Evolutionary conservation across 495 filamentous ascomycete species (phyloP), one percentile per base, ranked within the genome.

Genomic region (Aspergillus sclerotioniger): DNA sequence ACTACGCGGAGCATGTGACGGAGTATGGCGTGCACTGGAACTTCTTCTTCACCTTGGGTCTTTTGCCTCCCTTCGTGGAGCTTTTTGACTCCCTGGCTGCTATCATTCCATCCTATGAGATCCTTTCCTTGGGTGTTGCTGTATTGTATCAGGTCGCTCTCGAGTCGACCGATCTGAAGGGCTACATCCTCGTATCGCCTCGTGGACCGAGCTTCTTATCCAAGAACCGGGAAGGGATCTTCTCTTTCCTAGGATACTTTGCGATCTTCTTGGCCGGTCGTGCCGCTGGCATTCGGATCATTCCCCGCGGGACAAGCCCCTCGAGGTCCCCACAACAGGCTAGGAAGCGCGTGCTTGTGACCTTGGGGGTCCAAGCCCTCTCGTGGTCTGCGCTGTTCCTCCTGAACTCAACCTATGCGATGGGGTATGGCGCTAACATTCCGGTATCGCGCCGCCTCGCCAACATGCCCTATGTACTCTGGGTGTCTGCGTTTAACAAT

Each of bases 21-120:
- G 94, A 99, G 63, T 99, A 99, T 64, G 94, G 94, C 31, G 90
- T 98, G 10, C 94, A 99, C 70, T 99, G 94, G 94, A 99, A 99
- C 71, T 99, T 99, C 71, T 99, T 99, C 77, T 98, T 99, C 72
- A 99, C 94, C 0, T 76, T 99, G 10, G 93, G 86, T 4, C 83
- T 97, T 25, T 73, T 99, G 32, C 91, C 92, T 2, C 92, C 92
- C 3, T 94, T 94, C 62, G 84, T 96, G 51, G 92, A 93, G n/a
- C 68, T 96, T 0, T 90, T 94, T 53, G 88, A 92, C 59, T 83
- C 87, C 0, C 53, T 78, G 47, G 74, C 73, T 33, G 65, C 67
- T 3, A 49, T 82, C 59, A 76, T 91, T 29, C 90, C 86, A 1
- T 92, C 88, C 1, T 92, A 89, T 58, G 86, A 90, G 29, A 71